Evolutionary conservation across 78 protist species (phyloP).

Genomic region (Corallochytrium limacisporum): DNA sequence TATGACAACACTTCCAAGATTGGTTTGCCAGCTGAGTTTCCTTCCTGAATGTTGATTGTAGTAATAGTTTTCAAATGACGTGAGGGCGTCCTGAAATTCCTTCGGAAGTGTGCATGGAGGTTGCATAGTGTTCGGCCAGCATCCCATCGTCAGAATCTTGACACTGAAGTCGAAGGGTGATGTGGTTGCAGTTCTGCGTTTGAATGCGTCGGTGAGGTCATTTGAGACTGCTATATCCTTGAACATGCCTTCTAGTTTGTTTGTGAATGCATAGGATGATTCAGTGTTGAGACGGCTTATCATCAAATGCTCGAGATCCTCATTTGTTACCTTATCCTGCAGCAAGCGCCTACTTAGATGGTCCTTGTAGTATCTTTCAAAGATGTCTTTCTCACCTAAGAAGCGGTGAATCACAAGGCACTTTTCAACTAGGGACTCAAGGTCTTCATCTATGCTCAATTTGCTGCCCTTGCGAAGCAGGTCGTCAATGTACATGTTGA

Average conservation of each 20-base stretch:
- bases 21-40: no score
- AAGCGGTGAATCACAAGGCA: slow-evolving; percentile 58
- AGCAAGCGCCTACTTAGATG: slow-evolving; percentile 85
- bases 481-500: slow-evolving; percentile 53
- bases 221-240: slow-evolving; percentile 66
- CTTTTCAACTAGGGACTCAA: slow-evolving; percentile 33
- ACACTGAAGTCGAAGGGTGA: not conserved
- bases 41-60: no score
- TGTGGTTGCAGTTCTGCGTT: no score
- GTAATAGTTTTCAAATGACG: no score
- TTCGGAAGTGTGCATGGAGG: no score
- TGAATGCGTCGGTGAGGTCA: slow-evolving; percentile 56
- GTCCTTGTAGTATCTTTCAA: slow-evolving; percentile 83
- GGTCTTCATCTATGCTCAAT: slow-evolving; percentile 62
- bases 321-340: slow-evolving; percentile 34
- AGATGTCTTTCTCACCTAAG: slow-evolving; percentile 83
- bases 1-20: no score
- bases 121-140: no score
- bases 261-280: slow-evolving; percentile 80
- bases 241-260: slow-evolving; percentile 90
- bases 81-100: no score
- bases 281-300: slow-evolving; percentile 70
- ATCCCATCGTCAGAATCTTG: no score
- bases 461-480: slow-evolving; percentile 45
- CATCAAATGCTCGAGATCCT: slow-evolving; percentile 71